A percentile compares a stretch with the other conserved stretches of the same genome.
These are phyloP conservation scores for Fusarium sp. DNA, from an alignment of 2,329 filamentous ascomycete genomes.

Conservation along the genomic window DNA sequence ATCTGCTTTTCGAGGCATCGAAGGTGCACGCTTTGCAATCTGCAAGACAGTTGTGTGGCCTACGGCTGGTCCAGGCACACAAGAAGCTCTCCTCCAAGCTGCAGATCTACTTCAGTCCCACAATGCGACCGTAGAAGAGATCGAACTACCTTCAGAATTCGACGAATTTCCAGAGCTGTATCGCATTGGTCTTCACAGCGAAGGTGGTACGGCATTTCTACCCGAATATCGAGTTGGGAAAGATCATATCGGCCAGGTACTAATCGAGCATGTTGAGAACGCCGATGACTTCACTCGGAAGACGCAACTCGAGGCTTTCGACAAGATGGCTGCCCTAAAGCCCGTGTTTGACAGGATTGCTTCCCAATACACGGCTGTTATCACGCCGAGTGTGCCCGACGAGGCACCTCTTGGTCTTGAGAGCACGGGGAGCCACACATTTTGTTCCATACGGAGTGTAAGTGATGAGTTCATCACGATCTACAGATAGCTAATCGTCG, in stretches of 20 bases:
- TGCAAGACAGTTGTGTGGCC: slow-evolving; percentile 68
- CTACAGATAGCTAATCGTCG: slow-evolving; percentile 3
- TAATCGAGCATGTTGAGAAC: slow-evolving; percentile 68
- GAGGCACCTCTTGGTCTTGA: slow-evolving; percentile 69
- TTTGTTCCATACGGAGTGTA: slow-evolving; percentile 68
- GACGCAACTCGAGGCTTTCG: slow-evolving; percentile 65
- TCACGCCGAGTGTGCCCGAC: slow-evolving; percentile 71
- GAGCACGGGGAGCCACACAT: slow-evolving; percentile 68
- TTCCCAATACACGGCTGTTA: slow-evolving; percentile 65
- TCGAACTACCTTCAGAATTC: slow-evolving; percentile 66
- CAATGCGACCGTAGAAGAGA: slow-evolving; percentile 69
- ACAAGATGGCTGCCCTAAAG: slow-evolving; percentile 66
- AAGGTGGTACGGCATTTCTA: slow-evolving; percentile 67
- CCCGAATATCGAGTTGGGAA: slow-evolving; percentile 66
- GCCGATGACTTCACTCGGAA: slow-evolving; percentile 58
- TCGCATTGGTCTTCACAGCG: slow-evolving; percentile 62
- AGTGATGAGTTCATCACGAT: slow-evolving; percentile 37
- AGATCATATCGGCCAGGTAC: slow-evolving; percentile 59
- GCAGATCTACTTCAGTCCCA: slow-evolving; percentile 57
- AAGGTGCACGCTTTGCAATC: slow-evolving; percentile 67
- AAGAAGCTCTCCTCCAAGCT: slow-evolving; percentile 58
- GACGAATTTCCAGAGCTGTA: slow-evolving; percentile 66
- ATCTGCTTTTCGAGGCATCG: slow-evolving; percentile 54
- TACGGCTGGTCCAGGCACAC: slow-evolving; percentile 61
- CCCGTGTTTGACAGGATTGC: slow-evolving; percentile 68